Evolutionary conservation across 371 early-diverging fungal species (phyloP), one percentile per base, ranked within the genome.

Genomic region (Fennellomyces sp.): DNA sequence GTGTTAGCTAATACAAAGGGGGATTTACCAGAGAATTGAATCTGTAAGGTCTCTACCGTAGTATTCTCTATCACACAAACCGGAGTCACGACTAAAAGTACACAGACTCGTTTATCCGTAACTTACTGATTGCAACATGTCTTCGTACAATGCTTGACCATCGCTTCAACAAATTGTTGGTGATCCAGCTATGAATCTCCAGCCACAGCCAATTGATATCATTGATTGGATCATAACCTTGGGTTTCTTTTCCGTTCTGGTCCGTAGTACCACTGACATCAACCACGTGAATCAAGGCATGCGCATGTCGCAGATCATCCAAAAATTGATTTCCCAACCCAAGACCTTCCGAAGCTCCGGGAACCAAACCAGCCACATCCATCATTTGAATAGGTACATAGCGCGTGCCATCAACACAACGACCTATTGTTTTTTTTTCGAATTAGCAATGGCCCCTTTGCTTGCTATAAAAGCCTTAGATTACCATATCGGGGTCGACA

Each of bases 191-290:
- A 48, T 89, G 88, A 33, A 92, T 85, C 66, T 92, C 93, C 2
- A 66, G 45, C 21, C 83, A 69, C 21, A 93, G 80, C 93, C 93
- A 93, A 60, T 86, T 89, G 47, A 93, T 89, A 64, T 93, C 93
- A 63, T 89, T 85, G 21, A 88, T 80, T 0, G 93, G 93, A 52
- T 93, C 92, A 61, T 93, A 92, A 11, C 91, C 91, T 10, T 76
- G 72, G 0, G 93, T 90, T 38, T 81, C 92, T 53, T 90, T 88
- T 8, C 93, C 93, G 41, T 72, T 75, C 11, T 80, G 85, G 61
- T 93, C 92, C 0, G 93, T 93, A 1, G 91, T 91, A 1, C 93
- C 93, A 30, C 87, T 87, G 27, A 86, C 91, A 62, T 93, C 93
- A 2, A 93, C 93, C 28, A 93, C 91, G 59, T 93, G 93, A 56